Base-by-base conservation (phyloP, 129 eudicot genomes). In the Helianthus tuberosus region DNA sequence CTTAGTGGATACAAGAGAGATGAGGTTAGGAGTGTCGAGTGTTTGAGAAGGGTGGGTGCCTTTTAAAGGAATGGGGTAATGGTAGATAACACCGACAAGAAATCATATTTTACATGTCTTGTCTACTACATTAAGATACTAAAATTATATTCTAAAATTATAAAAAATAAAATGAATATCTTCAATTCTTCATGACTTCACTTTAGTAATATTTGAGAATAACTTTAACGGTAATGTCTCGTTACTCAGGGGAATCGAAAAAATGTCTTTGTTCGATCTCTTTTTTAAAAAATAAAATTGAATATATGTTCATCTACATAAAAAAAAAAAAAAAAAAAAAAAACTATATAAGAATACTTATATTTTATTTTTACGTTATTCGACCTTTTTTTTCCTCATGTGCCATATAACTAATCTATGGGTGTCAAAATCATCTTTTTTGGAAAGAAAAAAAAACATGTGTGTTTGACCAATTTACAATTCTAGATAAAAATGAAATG, bases 21-120 rank as follows among this genome's bases (percentile, higher is more conserved):
- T 69, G 64, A 48, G 69, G 35, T 69, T 62, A 27, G 41, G 64
- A 38, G 71, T 39, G 23, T 68, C 1, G 64, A 69, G 81, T 36
- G 64, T 70, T 61, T 44, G 46, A 52, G 50, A 64, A 77, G 51
- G 15, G 44, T 57, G 64, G 63, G 43, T 77, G 69, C 64, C 43
- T 5, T 77, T 57, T 60, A 77, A 77, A 69, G 76, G 65, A 41
- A 51, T 27, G 52, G 2, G n/a, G 64, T 69, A 32, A 3, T 11
- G 55, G 46, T 46, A 66, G 7, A 27, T 63, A 39, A 15, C 20
- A 53, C 60, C 50, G 63, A 74, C 78, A 32, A 27, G 35, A 50
- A n/a, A 23, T 66, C 17, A n/a, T 14, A 65, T 41, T 66, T 23
- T 53, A 53, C 72, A 61, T 59, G 54, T 70, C 16, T 66, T 75